phyloP scores from a whole-genome alignment of 257 asterid genomes.

The Primulina huaijiensis region DNA sequence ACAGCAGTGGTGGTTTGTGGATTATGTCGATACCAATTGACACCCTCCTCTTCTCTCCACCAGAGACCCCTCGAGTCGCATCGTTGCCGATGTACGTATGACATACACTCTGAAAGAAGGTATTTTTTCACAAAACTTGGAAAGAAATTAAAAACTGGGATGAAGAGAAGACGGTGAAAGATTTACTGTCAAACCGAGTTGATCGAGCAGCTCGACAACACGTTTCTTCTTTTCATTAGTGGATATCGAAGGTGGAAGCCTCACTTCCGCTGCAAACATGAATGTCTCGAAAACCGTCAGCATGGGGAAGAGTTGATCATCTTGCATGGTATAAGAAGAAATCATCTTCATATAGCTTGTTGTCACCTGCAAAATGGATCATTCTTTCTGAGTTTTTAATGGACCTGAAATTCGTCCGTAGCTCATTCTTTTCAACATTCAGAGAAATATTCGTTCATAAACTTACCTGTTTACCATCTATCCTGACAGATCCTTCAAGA shows the following conservation, averaged over 20 bases:
- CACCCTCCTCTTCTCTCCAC: slow-evolving; percentile 80
- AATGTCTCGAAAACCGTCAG: slow-evolving; percentile 77
- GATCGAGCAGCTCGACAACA: slow-evolving; percentile 67
- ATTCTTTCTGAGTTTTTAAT: background rate
- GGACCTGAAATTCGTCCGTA: too few species aligned
- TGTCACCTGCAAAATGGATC: slow-evolving; percentile 55
- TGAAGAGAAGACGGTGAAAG: background rate
- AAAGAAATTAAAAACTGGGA: background rate
- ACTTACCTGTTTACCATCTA: slow-evolving; percentile 79
- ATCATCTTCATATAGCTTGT: slow-evolving; percentile 89
- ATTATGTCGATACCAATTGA: slow-evolving; percentile 83
- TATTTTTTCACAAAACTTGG: background rate
- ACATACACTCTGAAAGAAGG: slow-evolving; percentile 46
- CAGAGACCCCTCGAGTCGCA: slow-evolving; percentile 76
- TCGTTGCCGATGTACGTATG: slow-evolving; percentile 83
- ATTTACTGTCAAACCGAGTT: slow-evolving; percentile 70
- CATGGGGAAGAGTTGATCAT: slow-evolving; percentile 89
- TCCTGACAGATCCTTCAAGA: slow-evolving; percentile 73
- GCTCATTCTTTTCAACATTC: background rate
- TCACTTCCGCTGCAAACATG: slow-evolving; percentile 84
- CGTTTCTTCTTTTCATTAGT: slow-evolving; percentile 68
- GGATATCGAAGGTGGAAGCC: slow-evolving; percentile 83
- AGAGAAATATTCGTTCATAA: background rate
- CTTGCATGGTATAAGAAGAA: slow-evolving; percentile 91
- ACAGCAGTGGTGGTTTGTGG: slow-evolving; percentile 82